Percentiles rank a stretch among this genome's conserved stretches.
Conservation (phyloP, 164 flowering plant species). For the Malania oleifera region DNA sequence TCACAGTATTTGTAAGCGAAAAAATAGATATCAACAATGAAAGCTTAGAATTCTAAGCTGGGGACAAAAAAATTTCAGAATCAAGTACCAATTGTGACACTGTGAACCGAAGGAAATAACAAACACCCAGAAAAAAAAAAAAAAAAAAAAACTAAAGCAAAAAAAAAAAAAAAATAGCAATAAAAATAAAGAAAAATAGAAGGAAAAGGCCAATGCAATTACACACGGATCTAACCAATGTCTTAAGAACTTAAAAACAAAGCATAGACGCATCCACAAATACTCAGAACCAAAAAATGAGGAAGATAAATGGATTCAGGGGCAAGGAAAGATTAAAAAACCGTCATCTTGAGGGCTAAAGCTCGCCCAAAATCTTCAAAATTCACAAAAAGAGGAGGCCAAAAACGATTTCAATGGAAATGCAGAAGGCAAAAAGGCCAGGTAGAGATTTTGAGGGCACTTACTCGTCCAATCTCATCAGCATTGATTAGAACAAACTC, state of each 20-base stretch:
- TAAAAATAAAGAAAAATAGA: background rate
- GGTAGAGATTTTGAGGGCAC: slow-evolving; percentile 14
- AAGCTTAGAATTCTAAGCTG: too few species aligned
- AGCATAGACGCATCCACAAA: slow-evolving; percentile 13
- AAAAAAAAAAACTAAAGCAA: background rate
- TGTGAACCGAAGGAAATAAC: too few species aligned
- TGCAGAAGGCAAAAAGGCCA: background rate
- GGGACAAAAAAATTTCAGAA: too few species aligned
- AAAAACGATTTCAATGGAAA: background rate
- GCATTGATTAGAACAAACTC: slow-evolving; percentile 93
- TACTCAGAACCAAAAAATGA: background rate
- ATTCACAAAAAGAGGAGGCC: background rate
- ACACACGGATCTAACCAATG: background rate
- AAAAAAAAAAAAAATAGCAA: background rate
- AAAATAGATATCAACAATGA: too few species aligned
- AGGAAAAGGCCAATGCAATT: background rate
- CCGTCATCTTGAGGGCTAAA: background rate
- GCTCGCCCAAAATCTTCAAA: background rate
- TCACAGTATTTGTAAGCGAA: too few species aligned
- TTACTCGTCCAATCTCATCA: slow-evolving; percentile 77
- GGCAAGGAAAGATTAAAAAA: background rate
- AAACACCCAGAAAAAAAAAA: too few species aligned
- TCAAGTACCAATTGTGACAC: too few species aligned
- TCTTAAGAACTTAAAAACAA: slow-evolving; percentile 5
- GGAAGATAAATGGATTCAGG: background rate